These are phyloP conservation scores for Hirschioporus abietinus DNA, from an alignment of 768 basidiomycete genomes.

Conservation along the genomic window DNA sequence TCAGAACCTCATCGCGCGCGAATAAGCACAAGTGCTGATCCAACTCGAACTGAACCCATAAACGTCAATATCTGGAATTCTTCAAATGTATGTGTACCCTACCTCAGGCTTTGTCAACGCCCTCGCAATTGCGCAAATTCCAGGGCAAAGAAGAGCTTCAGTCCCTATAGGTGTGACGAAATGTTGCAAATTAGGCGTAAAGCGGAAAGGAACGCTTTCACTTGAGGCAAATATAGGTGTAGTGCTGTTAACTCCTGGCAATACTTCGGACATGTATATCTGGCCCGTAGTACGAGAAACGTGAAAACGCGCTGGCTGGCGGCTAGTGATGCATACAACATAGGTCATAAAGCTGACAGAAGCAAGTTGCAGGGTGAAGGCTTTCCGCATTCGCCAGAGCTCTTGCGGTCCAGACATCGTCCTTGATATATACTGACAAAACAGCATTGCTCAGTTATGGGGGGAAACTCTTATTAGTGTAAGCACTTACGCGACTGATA, in stretches of 20 bases:
- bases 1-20: constrained; percentile 86
- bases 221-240: constrained; percentile 66
- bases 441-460: neutral
- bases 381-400: constrained; percentile 96
- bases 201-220: constrained; percentile 93
- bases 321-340: constrained; percentile 75
- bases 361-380: constrained; percentile 88
- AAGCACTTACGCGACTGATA: constrained; percentile 62
- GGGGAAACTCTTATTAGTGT: neutral
- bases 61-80: constrained; percentile 9
- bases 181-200: constrained; percentile 93
- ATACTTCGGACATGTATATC: constrained; percentile 88
- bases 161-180: constrained; percentile 86
- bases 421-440: constrained; percentile 76
- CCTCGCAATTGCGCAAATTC: constrained; percentile 87
- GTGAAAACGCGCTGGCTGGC: constrained; percentile 81
- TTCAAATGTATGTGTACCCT: constrained; percentile 14
- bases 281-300: constrained; percentile 85
- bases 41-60: constrained; percentile 65
- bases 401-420: constrained; percentile 81
- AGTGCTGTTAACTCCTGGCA: constrained; percentile 52
- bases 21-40: constrained; percentile 91
- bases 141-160: constrained; percentile 83
- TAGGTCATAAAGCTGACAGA: constrained; percentile 90
- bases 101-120: constrained; percentile 92